Evolutionary conservation across 2,329 filamentous ascomycete species (phyloP), one percentile per base, ranked within the genome.

Genomic region (Fusarium sp.): DNA sequence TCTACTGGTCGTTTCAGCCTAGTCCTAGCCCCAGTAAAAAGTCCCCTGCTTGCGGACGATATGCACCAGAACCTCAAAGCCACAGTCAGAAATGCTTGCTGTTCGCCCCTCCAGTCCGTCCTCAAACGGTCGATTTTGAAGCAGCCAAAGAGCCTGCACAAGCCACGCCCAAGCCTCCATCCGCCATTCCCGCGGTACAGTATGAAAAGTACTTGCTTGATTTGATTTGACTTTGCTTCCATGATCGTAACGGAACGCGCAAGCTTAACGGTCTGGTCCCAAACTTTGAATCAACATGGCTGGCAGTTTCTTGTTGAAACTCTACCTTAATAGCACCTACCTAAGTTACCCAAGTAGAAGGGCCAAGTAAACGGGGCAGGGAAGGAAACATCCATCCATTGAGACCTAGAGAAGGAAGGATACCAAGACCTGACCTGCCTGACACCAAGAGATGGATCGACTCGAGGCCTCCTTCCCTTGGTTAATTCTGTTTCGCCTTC

Each of bases 1-100:
- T 59, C 54, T 58, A 59, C 57, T 58, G 69, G 60, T 70, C 67
- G 73, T 75, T 75, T 75, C 73, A 75, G 71, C 72, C 58, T 70
- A 65, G 65, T 63, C 64, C 53, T 44, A 25, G 46, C 12, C 24
- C 27, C 24, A 20, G 49, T 52, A 37, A 25, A 55, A 45, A 29
- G 40, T 57, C 60, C 59, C 70, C 70, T 74, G 70, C 46, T 71
- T 66, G 67, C 57, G 45, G 64, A 65, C 48, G 62, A 60, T 65
- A 68, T 61, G 64, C 32, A 69, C 70, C 59, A 46, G 52, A 47
- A 65, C 32, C 45, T 56, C 44, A 24, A 32, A 68, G 71, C 71
- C 73, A 73, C 73, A 70, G 47, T 47, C 61, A 69, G 65, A 64
- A 70, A 75, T 73, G 71, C 61, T 42, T 72, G 69, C 60, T 29